Base-by-base conservation (phyloP, 352 stramenopile genomes). In the Globisporangium heterothallicum region DNA sequence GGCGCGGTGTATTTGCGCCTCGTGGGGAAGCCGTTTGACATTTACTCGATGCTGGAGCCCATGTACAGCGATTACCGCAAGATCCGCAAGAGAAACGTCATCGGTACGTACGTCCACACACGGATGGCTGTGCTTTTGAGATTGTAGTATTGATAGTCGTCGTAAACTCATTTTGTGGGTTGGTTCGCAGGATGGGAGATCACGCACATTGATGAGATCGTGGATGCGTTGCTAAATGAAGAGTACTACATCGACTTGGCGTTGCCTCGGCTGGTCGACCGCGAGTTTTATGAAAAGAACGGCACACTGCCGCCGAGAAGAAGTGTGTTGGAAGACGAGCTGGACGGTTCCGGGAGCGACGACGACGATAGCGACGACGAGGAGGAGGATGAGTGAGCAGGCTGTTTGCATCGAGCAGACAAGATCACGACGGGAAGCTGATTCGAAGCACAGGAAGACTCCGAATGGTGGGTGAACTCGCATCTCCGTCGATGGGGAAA, bases 31-130 rank as follows among this genome's bases (percentile, higher is more conserved):
- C 86, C 96, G 2, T 49, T 77, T 1, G 92, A 98, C 24, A 91
- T 99, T 30, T 98, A 97, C 64, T 66, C 74, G 34, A 84, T 97
- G 44, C 64, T 99, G 21, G 96, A 99, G 73, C 91, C 95, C 8
- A 70, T 99, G 25, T 98, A 98, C 47, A 93, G 72, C 56, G 96
- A 99, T 66, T 98, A 97, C 78, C 86, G 90, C 35, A 99, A 98
- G 67, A 77, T 98, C 26, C 74, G 79, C 46, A 84, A 88, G 61
- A 83, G 87, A 40, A 85, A 84, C 36, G 82, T 90, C 47, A 82
- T 89, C 14, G 76, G 70, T 81, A 53, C 27, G 49, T 29, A 14
- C 22, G 25, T 43, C 4, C 7, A 13, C 22, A 24, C 12, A 8
- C 7, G 34, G 22, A 44, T 35, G 18, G 44, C 8, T 49, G 16